Evolutionary conservation across 2,329 filamentous ascomycete genomes (phyloP), one percentile per base, ranked within the genome.

Genomic region (Daldinia eschscholtzii): DNA sequence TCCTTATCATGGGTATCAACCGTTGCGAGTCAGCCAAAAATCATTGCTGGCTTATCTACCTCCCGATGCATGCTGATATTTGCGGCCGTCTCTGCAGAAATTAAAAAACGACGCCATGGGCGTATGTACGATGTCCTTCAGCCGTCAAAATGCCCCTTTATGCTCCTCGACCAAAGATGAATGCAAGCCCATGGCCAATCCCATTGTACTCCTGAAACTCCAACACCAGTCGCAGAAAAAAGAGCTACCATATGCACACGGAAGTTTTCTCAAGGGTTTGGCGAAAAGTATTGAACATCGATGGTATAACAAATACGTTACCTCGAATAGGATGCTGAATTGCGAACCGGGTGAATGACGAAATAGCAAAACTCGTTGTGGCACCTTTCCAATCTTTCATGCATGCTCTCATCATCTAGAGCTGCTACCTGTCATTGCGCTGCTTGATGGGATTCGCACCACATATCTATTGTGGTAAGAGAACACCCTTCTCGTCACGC

Each of bases 401-500:
- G 46, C 23, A 28, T 59, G 10, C 26, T n/a, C 48, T 37, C 39
- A 18, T 58, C 26, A 35, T 30, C 37, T 35, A 50, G 35, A 35
- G 33, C 33, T 18, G 30, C 52, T n/a, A 23, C 63, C 15, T 23
- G 28, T 67, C 60, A 44, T 44, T 44, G 18, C 64, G 64, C 26
- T 67, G 65, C 6, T 65, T 13, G 30, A 55, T 20, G 28, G 33
- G 60, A 37, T 53, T 55, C 12, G 23, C 50, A 42, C 68, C 70
- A 46, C 68, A 35, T 52, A 42, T 68, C 68, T 76, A 77, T 58
- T 77, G 77, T 61, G 77, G 73, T 53, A 79, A 58, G 6, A 79
- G 73, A n/a, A 67, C 74, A 13, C 74, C 73, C 70, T 79, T 79
- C 64, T 79, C 78, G 23, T 78, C 77, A 13, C 72, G 70, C 44